Evolutionary conservation across 306 rosid species (phyloP).

Genomic region (Castanea sativa): DNA sequence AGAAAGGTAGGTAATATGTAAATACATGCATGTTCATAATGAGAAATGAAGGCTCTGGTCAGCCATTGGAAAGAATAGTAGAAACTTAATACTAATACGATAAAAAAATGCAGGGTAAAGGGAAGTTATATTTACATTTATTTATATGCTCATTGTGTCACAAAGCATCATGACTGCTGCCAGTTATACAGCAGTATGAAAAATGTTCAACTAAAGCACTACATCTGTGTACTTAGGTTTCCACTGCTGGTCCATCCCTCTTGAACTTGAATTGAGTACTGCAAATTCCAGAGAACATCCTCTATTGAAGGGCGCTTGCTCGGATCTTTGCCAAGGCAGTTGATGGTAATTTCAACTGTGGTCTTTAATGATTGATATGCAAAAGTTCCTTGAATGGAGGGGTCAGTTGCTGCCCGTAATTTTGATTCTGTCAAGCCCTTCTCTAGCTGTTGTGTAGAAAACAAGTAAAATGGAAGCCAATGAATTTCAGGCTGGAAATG

Average conservation of each 20-base stretch:
- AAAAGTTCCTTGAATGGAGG: slow-evolving; percentile 52
- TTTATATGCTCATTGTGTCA: not conserved
- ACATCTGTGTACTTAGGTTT: slow-evolving; percentile 33
- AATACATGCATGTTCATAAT: not conserved
- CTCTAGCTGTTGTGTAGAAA: slow-evolving; percentile 56
- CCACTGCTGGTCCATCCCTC: slow-evolving; percentile 91
- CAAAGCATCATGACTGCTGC: not conserved
- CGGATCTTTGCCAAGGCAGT: slow-evolving; percentile 60
- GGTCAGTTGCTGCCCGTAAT: slow-evolving; percentile 34
- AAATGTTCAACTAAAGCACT: not conserved
- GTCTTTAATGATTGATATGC: slow-evolving; percentile 72
- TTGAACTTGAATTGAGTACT: slow-evolving; percentile 88
- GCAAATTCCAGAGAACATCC: slow-evolving; percentile 85
- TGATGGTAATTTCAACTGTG: slow-evolving; percentile 58
- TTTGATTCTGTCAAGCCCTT: slow-evolving; percentile 54
- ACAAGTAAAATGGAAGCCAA: not conserved
- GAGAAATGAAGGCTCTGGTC: not conserved
- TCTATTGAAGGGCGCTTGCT: slow-evolving; percentile 82
- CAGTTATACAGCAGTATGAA: not conserved
- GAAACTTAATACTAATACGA: not conserved
- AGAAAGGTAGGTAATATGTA: not conserved
- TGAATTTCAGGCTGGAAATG: not conserved
- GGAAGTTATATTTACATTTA: not conserved
- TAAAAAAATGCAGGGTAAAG: not conserved
- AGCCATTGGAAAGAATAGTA: not conserved